Evolutionary conservation across 225 moss, liverwort and hornwort species (phyloP).

Genomic region (Anthoceros angustus): DNA sequence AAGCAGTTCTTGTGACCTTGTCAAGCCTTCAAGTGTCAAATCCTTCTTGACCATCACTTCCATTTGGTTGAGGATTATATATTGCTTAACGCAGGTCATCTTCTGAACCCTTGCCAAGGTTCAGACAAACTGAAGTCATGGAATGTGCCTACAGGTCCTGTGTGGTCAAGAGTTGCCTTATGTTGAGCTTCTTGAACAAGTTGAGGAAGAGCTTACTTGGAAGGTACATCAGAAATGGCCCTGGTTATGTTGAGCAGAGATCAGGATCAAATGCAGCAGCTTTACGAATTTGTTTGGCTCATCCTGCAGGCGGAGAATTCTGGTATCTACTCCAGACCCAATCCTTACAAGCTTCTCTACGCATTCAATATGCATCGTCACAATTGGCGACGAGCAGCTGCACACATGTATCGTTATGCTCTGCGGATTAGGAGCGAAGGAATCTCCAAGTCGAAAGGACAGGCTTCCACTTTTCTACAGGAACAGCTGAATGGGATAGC

Average conservation of each 20-base stretch:
- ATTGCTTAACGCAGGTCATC: not conserved
- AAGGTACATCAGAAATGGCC: constrained; percentile 23
- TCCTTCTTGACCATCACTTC: constrained; percentile 7
- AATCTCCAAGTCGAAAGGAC: constrained; percentile 26
- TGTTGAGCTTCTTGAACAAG: constrained; percentile 63
- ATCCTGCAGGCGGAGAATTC: constrained; percentile 67
- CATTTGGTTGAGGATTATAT: too few relatives aligned
- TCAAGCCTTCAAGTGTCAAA: not conserved
- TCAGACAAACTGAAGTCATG: not conserved
- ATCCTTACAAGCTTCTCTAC: constrained; percentile 73
- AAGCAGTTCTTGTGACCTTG: not conserved
- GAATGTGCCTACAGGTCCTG: constrained; percentile 26
- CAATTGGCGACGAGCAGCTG: constrained; percentile 83
- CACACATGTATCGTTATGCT: constrained; percentile 88
- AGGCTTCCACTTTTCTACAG: constrained; percentile 32
- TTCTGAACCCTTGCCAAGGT: not conserved
- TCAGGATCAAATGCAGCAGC: not conserved
- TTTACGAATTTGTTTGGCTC: not conserved
- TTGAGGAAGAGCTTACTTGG: constrained; percentile 81
- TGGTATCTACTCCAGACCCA: constrained; percentile 60
- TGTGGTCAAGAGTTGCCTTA: constrained; percentile 84
- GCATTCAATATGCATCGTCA: constrained; percentile 90
- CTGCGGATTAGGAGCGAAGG: constrained; percentile 52
- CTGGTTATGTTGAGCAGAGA: not conserved
- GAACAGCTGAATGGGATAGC: constrained; percentile 73